Conservation (phyloP, 2,329 filamentous ascomycete genomes). For the Scortechinia acanthostroma region DNA sequence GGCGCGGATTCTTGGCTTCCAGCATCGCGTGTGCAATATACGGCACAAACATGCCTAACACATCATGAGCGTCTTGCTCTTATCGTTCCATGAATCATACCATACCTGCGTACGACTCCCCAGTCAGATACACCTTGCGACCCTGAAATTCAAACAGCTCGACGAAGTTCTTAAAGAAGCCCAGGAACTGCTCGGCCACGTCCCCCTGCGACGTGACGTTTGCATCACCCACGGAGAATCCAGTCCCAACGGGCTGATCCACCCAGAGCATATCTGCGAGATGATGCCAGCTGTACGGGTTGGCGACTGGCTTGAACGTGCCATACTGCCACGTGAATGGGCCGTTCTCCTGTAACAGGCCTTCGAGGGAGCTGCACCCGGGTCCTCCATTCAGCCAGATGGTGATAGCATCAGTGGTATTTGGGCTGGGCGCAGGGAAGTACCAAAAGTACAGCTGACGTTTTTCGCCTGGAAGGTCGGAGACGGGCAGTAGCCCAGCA, state of each 20-base stretch:
- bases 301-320: conserved; percentile 24
- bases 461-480: conserved; percentile 33
- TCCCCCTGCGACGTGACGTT: background rate
- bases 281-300: conserved; percentile 32
- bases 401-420: conserved; percentile 35
- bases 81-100: no score
- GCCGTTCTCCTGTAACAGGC: conserved; percentile 32
- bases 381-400: conserved; percentile 30
- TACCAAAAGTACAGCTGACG: conserved; percentile 57
- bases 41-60: conserved; percentile 59
- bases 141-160: conserved; percentile 41
- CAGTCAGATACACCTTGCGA: conserved; percentile 44
- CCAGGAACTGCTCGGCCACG: background rate
- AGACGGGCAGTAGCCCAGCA: conserved; percentile 54
- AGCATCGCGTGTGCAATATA: conserved; percentile 72
- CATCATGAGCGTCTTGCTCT: conserved; percentile 35
- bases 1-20: no score
- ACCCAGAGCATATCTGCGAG: conserved; percentile 32
- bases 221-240: conserved; percentile 19
- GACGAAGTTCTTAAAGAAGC: conserved; percentile 34
- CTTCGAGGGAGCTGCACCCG: conserved; percentile 26
- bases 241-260: conserved; percentile 22
- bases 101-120: conserved; percentile 46
- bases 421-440: no score
- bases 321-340: conserved; percentile 32